Conservation (phyloP, 2,329 filamentous ascomycete genomes). For the Capronia epimyces region DNA sequence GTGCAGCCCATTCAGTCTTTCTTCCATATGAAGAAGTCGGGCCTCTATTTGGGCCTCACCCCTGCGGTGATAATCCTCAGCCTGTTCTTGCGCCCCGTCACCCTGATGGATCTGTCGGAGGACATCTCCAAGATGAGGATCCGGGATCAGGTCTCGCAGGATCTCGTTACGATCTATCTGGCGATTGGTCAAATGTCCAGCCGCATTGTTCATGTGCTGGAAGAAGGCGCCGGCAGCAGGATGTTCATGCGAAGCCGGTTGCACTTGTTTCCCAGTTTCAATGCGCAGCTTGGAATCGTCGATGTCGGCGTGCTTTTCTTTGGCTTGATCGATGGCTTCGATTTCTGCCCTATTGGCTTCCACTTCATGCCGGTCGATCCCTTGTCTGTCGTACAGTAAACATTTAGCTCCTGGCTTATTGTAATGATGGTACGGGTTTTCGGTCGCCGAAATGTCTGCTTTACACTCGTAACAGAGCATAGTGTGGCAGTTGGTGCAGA, state of each 20-base stretch:
- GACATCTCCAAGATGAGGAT: conserved; percentile 4
- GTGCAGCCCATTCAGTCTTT: too few relatives aligned
- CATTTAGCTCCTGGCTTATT: conserved; percentile 45
- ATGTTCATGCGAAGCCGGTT: conserved; percentile 4
- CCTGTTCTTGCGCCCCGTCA: background rate
- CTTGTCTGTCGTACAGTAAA: conserved; percentile 59
- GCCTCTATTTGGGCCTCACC: background rate
- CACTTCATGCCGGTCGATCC: conserved; percentile 27
- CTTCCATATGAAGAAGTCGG: too few relatives aligned
- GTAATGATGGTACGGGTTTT: conserved; percentile 64
- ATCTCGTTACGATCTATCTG: background rate
- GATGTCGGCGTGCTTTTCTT: conserved; percentile 29
- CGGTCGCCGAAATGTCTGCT: conserved; percentile 45
- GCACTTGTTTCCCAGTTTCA: conserved; percentile 14
- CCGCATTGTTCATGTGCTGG: conserved; percentile 8
- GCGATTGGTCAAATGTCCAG: conserved; percentile 4
- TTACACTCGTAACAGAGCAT: conserved; percentile 60
- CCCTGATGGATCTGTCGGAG: background rate
- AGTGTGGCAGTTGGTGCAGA: conserved; percentile 56
- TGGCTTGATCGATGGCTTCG: conserved; percentile 31
- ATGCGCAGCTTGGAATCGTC: conserved; percentile 25
- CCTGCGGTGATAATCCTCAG: background rate
- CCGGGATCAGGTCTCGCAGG: conserved; percentile 3
- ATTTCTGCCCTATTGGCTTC: conserved; percentile 33
- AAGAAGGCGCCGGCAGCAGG: conserved; percentile 10